Evolutionary conservation across 495 filamentous ascomycete genomes (phyloP), one percentile per base, ranked within the genome.

Genomic region (Pyrenula aspistea): DNA sequence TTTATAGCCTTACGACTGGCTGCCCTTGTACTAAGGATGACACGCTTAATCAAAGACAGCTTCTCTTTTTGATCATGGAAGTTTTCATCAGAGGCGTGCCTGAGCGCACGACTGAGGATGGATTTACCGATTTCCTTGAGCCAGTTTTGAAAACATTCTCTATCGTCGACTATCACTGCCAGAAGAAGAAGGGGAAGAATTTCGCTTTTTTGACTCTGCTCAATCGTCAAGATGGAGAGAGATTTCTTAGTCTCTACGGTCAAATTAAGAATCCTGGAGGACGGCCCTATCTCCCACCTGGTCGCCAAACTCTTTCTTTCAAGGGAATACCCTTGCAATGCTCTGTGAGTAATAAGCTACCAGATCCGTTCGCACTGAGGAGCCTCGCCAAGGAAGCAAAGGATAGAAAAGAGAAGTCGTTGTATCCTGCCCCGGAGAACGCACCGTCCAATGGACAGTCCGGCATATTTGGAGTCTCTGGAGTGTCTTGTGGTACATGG

Each of bases 401-500:
- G 11, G 66, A 67, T 12, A 55, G 47, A 36, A 24, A 53, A 24
- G 25, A 15, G 1, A 59, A 15, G 20, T 10, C 8, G 2, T 2
- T 55, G 54, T 53, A 62, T 19, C 48, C 31, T 3, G 57, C 53
- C 0, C 25, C 60, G 8, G 21, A 65, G 48, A 56, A 60, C 0
- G 25, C 42, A 15, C 50, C 50, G 3, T 53, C 49, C 8, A n/a
- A n/a, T n/a, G n/a, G n/a, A n/a, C n/a, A n/a, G n/a, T 15, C 31
- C 31, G 31, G 8, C 15, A 8, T 15, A 4, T 1, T 51, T 57
- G 0, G 55, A 60, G 21, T 57, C 53, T 1, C 61, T 58, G 24
- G 56, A 67, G 8, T 49, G 21, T 11, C 67, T 11, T 84, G 79
- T 60, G 82, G 83, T 2, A 67, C 76, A 54, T 77, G 76, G 63